Base-by-base conservation (phyloP, 345 rosid genomes). In the Citrus glauca region DNA sequence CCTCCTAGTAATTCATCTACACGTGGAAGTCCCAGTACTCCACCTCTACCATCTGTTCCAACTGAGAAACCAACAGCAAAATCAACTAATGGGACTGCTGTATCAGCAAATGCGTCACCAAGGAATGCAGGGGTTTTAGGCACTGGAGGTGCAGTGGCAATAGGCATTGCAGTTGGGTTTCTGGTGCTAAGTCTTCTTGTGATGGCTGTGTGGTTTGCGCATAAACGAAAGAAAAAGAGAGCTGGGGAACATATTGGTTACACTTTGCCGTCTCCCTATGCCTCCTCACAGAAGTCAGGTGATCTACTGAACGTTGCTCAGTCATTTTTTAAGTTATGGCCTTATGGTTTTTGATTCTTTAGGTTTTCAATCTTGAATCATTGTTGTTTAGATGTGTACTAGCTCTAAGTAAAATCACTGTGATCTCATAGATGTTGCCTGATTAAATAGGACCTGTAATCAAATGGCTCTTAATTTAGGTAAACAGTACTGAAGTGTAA, bases 201-300 rank as follows among this genome's bases (percentile, higher is more conserved):
- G 28, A 77, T 88, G 87, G 97, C 88, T 67, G 89, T 88, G 72
- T 96, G 93, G 97, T 78, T 94, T 60, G 82, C 78, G 65, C 88
- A 83, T 27, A 89, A 85, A 82, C 88, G 90, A 57, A 94, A 88
- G 86, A 81, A 85, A 85, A 91, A 78, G 87, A 87, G 80, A 25
- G 77, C 71, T 40, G 84, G 84, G 71, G 59, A 86, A 33, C 83
- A 88, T 50, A 74, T 77, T 81, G 92, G 91, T 24, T 89, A 92
- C 77, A 72, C 78, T 53, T 83, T 90, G 90, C 92, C 95, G 63
- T 96, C 98, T 28, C 91, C 97, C 66, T 84, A 84, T 82, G 90
- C 95, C 27, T 94, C 94, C 63, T 93, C 98, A 33, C 98, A 93
- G 80, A 90, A 89, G 81, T 94, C 99, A 89, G 99, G 99, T 93